Conservation (phyloP, 2,329 filamentous ascomycete genomes). For the Fusarium sp. region DNA sequence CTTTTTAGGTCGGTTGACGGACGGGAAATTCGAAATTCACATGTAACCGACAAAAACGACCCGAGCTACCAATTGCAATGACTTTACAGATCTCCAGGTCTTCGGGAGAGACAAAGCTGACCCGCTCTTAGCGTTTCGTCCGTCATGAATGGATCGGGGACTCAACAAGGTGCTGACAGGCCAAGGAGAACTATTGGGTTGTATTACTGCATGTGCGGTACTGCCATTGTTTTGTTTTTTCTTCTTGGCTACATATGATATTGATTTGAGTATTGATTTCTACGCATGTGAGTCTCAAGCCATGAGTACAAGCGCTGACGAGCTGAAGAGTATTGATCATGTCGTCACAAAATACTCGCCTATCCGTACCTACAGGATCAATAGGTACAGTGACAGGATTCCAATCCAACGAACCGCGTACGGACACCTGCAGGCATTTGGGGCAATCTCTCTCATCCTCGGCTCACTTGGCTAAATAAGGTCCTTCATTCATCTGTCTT, state of each 20-base stretch:
- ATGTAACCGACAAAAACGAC: conserved; percentile 43
- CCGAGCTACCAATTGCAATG: not conserved
- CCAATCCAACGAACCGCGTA: conserved; percentile 7
- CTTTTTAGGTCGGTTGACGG: conserved; percentile 5
- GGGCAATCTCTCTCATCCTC: conserved; percentile 31
- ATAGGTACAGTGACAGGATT: not conserved
- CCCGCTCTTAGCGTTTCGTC: conserved; percentile 18
- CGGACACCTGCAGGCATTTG: conserved; percentile 12
- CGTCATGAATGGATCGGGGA: not conserved
- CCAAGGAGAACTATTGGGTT: conserved; percentile 8
- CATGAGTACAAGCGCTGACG: conserved; percentile 24
- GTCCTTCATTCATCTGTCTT: conserved; percentile 7
- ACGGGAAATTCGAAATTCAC: conserved; percentile 39
- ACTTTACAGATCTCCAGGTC: conserved; percentile 11
- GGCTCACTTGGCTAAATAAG: conserved; percentile 39
- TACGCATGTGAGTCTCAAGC: conserved; percentile 27
- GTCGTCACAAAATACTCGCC: not conserved
- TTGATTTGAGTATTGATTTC: not conserved
- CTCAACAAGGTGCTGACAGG: conserved; percentile 37
- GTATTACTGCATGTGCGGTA: conserved; percentile 9
- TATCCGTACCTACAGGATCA: too few relatives aligned
- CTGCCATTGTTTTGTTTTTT: not conserved
- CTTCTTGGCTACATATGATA: conserved; percentile 13
- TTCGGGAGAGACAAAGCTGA: conserved; percentile 8
- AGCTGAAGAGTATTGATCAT: conserved; percentile 13